phyloP scores from a whole-genome alignment of 2,329 filamentous ascomycete species.

The Fusarium sp. region DNA sequence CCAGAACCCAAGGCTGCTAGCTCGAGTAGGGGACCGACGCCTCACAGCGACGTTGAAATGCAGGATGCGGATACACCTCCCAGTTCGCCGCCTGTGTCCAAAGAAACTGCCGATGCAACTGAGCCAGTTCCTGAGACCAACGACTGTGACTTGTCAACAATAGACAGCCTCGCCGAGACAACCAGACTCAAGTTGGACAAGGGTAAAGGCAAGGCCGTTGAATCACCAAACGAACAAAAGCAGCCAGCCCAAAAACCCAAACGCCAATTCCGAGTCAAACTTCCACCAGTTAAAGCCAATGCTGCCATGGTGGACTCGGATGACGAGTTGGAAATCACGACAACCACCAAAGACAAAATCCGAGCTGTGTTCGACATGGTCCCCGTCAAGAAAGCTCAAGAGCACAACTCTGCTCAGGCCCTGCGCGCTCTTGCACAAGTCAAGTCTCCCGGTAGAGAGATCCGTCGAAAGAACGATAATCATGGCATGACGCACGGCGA shows the following conservation, averaged over 20 bases:
- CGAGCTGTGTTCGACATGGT: slow-evolving; percentile 76
- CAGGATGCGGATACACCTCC: slow-evolving; percentile 72
- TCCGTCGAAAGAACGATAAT: slow-evolving; percentile 56
- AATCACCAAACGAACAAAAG: slow-evolving; percentile 22
- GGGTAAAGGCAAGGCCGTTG: slow-evolving; percentile 68
- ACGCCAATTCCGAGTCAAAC: slow-evolving; percentile 63
- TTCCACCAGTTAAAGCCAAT: slow-evolving; percentile 57
- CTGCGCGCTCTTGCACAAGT: slow-evolving; percentile 81
- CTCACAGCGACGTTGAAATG: slow-evolving; percentile 65
- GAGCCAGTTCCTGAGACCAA: slow-evolving; percentile 17
- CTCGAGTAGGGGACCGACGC: slow-evolving; percentile 66
- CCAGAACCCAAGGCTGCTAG: slow-evolving; percentile 56
- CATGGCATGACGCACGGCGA: slow-evolving; percentile 74
- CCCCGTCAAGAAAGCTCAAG: slow-evolving; percentile 70
- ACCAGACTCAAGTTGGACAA: slow-evolving; percentile 59
- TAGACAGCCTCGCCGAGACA: slow-evolving; percentile 51
- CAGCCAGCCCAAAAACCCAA: slow-evolving; percentile 50
- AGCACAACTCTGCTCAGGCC: slow-evolving; percentile 71
- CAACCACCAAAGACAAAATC: slow-evolving; percentile 61
- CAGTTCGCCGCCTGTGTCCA: slow-evolving; percentile 69
- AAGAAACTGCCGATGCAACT: slow-evolving; percentile 41
- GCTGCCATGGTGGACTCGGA: slow-evolving; percentile 58
- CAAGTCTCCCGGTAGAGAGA: slow-evolving; percentile 68
- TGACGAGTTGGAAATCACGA: slow-evolving; percentile 73
- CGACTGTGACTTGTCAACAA: slow-evolving; percentile 42